Base-by-base conservation (phyloP, 2,329 filamentous ascomycete species). In the Tolypocladium ovalisporum region DNA sequence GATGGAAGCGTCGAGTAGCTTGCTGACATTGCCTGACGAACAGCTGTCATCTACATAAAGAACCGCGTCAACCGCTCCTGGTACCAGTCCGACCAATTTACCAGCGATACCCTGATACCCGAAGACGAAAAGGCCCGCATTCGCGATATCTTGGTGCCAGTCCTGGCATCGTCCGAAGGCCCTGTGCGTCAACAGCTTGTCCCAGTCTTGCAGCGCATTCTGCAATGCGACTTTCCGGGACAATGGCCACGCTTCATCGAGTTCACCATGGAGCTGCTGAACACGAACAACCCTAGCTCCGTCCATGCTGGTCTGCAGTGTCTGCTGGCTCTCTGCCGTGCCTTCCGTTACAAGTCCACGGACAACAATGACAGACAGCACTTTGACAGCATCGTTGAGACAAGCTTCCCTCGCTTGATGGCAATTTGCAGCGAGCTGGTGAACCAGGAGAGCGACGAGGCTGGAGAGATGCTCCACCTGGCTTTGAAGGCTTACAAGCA, bases 401-500 rank as follows among this genome's bases (percentile, higher is more conserved):
- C 87, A 59, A 90, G 90, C 59, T 99, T 99, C 75, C 91, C 94
- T 24, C 86, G 91, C 62, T 79, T 97, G 62, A 78, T 97, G 64
- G 80, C 81, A 61, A 94, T 99, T 67, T 95, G 92, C 65, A 91
- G 90, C 69, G 88, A 89, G 71, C 77, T 97, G 66, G 88, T 96
- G 52, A 87, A 90, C 64, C 92, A 97, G 76, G 89, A 89, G 69
- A 96, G 90, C 70, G 79, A 95, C 64, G 94, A 99, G 74, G 94
- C 93, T 22, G 93, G 90, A 59, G 94, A 97, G 76, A 97, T 99
- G 89, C 79, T 99, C 64, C 89, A 95, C 70, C 87, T 95, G 58
- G 90, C 95, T 57, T 82, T 99, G 68, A 99, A 99, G 79, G 87
- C 91, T 40, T 99, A 96, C 76, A 99, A 99, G 77, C 93, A 99